Percentiles rank a stretch among this genome's conserved stretches.
phyloP scores from a whole-genome alignment of 2,329 filamentous ascomycete genomes.

The Colletotrichum zoysiae region DNA sequence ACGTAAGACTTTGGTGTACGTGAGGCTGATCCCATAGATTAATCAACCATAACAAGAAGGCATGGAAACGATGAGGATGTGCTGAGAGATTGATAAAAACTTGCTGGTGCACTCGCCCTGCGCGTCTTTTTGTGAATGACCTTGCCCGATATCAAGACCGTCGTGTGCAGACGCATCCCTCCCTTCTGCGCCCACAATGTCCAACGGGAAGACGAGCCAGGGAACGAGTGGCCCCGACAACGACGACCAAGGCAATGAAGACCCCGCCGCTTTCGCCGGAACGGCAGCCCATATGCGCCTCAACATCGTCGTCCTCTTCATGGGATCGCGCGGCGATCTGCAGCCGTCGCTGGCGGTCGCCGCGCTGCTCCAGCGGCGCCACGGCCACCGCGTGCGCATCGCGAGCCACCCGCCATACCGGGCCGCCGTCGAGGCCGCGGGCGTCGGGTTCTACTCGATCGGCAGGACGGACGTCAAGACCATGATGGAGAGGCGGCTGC shows the following conservation, averaged over 20 bases:
- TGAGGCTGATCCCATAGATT: neutral
- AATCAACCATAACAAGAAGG: neutral
- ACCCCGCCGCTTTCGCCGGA: neutral
- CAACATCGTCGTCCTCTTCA: constrained; percentile 62
- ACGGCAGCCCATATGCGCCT: constrained; percentile 42
- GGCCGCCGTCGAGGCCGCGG: constrained; percentile 52
- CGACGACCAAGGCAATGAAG: too few relatives aligned
- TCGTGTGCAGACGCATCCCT: neutral
- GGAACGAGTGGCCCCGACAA: neutral
- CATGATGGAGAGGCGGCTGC: constrained; percentile 41
- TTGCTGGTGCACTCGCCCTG: too few relatives aligned
- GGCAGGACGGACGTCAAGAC: constrained; percentile 52
- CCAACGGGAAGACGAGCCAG: neutral
- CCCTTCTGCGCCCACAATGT: neutral
- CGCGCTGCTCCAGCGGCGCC: constrained; percentile 51
- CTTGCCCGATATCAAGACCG: neutral
- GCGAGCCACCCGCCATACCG: constrained; percentile 58
- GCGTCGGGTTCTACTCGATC: constrained; percentile 57
- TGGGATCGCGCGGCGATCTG: constrained; percentile 59
- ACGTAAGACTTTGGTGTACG: constrained; percentile 16
- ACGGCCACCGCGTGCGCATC: constrained; percentile 58
- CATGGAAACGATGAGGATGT: neutral
- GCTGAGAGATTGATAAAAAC: too few relatives aligned
- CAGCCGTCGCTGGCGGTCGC: constrained; percentile 63
- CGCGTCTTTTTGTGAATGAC: neutral